phyloP scores from a whole-genome alignment of 2,329 filamentous ascomycete species.

The Nannizziopsis arthrosporioides region DNA sequence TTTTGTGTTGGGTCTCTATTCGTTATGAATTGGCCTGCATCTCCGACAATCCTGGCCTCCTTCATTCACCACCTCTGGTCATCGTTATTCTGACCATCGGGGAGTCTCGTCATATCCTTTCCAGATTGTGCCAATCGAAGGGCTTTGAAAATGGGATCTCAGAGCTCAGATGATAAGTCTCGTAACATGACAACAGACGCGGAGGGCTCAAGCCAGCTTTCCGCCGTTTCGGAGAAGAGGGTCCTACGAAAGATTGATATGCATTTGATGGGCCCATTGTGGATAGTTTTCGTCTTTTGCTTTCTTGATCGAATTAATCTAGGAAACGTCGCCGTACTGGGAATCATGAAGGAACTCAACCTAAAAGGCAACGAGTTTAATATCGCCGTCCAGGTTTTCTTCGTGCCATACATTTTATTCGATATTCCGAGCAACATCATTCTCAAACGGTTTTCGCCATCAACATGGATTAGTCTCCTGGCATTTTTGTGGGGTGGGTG shows the following conservation, averaged over 20 bases:
- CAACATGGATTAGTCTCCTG: slow-evolving; percentile 19
- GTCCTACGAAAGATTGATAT: slow-evolving; percentile 19
- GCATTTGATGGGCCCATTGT: slow-evolving; percentile 18
- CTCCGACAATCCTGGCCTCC: too few relatives aligned
- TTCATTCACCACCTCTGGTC: too few relatives aligned
- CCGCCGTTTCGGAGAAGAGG: slow-evolving; percentile 1
- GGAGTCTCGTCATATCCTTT: background rate
- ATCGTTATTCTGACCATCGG: background rate
- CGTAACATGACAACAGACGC: background rate
- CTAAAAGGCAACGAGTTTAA: slow-evolving; percentile 25
- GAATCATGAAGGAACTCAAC: slow-evolving; percentile 17
- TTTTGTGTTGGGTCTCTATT: too few relatives aligned
- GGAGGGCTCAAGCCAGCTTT: background rate
- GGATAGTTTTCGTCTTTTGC: slow-evolving; percentile 17
- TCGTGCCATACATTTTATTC: slow-evolving; percentile 21
- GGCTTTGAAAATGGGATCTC: background rate
- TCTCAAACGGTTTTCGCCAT: slow-evolving; percentile 19
- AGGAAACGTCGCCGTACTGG: slow-evolving; percentile 19
- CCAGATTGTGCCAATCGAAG: background rate
- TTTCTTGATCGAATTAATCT: slow-evolving; percentile 18
- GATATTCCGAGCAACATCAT: slow-evolving; percentile 24
- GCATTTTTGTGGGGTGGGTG: slow-evolving; percentile 20
- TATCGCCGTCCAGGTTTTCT: slow-evolving; percentile 27
- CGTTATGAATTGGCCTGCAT: too few relatives aligned
- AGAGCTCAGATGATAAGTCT: slow-evolving; percentile 3